These are phyloP conservation scores for Globisporangium uncinulatum DNA, from an alignment of 352 stramenopile genomes.

Conservation along the genomic window DNA sequence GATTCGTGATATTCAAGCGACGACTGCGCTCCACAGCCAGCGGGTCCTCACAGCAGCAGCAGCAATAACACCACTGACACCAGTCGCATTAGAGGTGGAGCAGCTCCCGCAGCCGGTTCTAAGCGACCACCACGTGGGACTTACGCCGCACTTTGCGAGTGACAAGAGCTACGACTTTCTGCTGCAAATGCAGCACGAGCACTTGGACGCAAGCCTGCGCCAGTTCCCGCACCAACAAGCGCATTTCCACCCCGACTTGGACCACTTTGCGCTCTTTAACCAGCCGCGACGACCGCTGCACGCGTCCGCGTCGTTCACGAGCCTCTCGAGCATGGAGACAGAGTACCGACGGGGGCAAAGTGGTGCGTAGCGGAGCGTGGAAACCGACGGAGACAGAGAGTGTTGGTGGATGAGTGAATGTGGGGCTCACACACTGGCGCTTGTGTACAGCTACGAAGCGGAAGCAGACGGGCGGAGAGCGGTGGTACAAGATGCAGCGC, in stretches of 20 bases:
- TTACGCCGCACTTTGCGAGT: not conserved
- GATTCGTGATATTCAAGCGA: conserved; percentile 25
- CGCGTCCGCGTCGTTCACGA: conserved; percentile 68
- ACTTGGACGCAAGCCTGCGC: conserved; percentile 31
- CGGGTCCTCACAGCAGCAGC: not conserved
- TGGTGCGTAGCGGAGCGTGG: conserved; percentile 18
- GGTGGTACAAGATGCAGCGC: conserved; percentile 62
- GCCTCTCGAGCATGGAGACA: conserved; percentile 63
- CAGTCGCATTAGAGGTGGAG: not conserved
- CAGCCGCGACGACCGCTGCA: conserved; percentile 38
- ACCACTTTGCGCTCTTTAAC: conserved; percentile 18
- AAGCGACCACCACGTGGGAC: not conserved
- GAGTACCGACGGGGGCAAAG: conserved; percentile 40
- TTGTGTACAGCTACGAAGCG: conserved; percentile 42
- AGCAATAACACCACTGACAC: not conserved
- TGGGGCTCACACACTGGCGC: not conserved
- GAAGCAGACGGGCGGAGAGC: conserved; percentile 48
- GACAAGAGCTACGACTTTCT: conserved; percentile 50
- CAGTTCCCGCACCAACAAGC: conserved; percentile 33
- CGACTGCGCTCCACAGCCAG: not conserved
- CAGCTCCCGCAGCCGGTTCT: not conserved
- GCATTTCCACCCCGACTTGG: conserved; percentile 16
- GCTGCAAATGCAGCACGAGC: conserved; percentile 51
- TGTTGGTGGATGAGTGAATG: not conserved
- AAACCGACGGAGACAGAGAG: too few relatives aligned